Evolutionary conservation across 345 rosid genomes (phyloP).

Genomic region (Zanthoxylum bungeanum): DNA sequence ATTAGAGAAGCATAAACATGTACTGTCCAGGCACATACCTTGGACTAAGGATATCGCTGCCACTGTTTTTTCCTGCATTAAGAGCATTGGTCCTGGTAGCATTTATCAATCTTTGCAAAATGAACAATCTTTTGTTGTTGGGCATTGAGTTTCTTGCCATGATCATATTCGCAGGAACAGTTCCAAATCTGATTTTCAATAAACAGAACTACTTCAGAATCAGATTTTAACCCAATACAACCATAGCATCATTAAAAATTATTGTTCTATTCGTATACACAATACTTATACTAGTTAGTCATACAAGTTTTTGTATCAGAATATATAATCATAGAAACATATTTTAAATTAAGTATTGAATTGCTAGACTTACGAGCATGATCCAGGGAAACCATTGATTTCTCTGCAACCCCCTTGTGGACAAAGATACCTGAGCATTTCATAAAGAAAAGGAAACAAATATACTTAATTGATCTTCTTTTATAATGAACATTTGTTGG

Average conservation of each 20-base stretch:
- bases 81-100: conserved; percentile 22
- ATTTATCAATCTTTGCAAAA: conserved; percentile 26
- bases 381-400: conserved; percentile 35
- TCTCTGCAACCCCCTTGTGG: conserved; percentile 41
- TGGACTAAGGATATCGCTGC: conserved; percentile 25
- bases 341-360: not conserved
- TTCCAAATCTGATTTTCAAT: conserved; percentile 25
- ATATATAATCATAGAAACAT: not conserved
- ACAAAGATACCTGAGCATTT: conserved; percentile 38
- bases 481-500: not conserved
- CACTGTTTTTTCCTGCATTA: conserved; percentile 4
- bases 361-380: conserved; percentile 32
- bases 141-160: conserved; percentile 38
- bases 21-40: conserved; percentile 14
- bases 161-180: conserved; percentile 32
- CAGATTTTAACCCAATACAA: not conserved
- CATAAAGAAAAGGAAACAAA: not conserved
- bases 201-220: not conserved
- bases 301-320: too few relatives aligned
- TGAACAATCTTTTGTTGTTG: conserved; percentile 23
- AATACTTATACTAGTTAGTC: too few relatives aligned
- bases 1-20: not conserved
- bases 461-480: not conserved
- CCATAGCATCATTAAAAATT: too few relatives aligned
- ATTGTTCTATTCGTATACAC: too few relatives aligned